Evolutionary conservation across 2,329 filamentous ascomycete species (phyloP).

Genomic region (Neonectria coccinea): DNA sequence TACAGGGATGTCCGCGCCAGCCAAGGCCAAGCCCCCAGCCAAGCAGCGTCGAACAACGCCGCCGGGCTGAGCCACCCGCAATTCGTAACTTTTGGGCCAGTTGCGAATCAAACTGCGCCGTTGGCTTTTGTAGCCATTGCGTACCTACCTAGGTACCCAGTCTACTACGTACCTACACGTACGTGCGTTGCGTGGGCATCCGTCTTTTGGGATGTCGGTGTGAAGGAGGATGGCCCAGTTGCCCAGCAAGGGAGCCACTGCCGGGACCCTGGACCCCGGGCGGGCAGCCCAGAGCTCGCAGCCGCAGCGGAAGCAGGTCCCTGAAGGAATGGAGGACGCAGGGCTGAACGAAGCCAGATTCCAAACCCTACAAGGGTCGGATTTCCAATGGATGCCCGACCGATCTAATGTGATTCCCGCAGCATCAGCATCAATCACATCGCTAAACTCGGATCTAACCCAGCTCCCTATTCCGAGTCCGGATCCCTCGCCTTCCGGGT

Average conservation of each 20-base stretch:
- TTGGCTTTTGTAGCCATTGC: no score
- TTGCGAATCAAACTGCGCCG: neutral
- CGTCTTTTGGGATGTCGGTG: neutral
- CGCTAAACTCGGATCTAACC: no score
- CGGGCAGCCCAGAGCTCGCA: no score
- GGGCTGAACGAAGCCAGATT: neutral
- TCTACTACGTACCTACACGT: no score
- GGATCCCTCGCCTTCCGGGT: conserved; percentile 15
- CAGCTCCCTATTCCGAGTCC: conserved; percentile 3
- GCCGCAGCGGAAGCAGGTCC: no score
- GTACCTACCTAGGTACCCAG: no score
- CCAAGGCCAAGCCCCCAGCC: neutral
- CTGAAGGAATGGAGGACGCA: neutral
- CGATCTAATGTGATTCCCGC: no score
- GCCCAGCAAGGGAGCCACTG: neutral
- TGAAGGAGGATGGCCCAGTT: no score
- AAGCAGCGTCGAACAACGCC: neutral
- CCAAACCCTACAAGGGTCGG: neutral
- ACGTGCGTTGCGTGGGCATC: neutral
- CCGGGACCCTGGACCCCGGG: neutral
- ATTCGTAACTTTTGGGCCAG: neutral
- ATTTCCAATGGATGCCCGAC: no score
- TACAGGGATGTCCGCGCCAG: neutral
- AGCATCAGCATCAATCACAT: no score
- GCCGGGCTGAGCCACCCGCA: conserved; percentile 21